phyloP scores from a whole-genome alignment of 2,329 filamentous ascomycete genomes.

The Aspergillus terreus region DNA sequence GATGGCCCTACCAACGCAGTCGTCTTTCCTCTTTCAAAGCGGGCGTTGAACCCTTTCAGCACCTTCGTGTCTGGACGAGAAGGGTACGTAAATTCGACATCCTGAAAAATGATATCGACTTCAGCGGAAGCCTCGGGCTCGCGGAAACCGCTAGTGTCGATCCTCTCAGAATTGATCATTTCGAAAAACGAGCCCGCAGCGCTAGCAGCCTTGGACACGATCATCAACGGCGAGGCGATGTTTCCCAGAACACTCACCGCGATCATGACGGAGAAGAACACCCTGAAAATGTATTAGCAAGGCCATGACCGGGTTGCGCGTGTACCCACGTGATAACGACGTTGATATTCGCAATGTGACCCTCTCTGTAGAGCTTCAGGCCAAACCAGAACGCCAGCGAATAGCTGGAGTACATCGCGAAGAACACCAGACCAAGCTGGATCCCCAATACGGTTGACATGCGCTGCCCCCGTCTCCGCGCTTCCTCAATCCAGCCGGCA shows the following conservation, averaged over 20 bases:
- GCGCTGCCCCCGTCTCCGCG: conserved; percentile 27
- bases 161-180: conserved; percentile 26
- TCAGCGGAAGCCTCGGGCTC: conserved; percentile 49
- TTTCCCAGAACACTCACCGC: conserved; percentile 24
- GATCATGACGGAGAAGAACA: conserved; percentile 33
- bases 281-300: conserved; percentile 16
- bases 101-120: conserved; percentile 57
- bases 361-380: conserved; percentile 30
- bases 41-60: conserved; percentile 31
- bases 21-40: conserved; percentile 34
- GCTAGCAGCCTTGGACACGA: conserved; percentile 32
- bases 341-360: conserved; percentile 31
- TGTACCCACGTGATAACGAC: conserved; percentile 33
- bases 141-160: conserved; percentile 37
- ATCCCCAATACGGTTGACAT: conserved; percentile 26
- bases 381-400: conserved; percentile 38
- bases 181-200: conserved; percentile 30
- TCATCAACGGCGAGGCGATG: conserved; percentile 32
- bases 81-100: conserved; percentile 71
- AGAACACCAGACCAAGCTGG: conserved; percentile 33
- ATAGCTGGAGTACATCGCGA: conserved; percentile 35
- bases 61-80: conserved; percentile 35
- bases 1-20: conserved; percentile 46
- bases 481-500: conserved; percentile 32
- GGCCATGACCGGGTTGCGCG: neutral